Evolutionary conservation across 306 rosid species (phyloP).

Genomic region (Prunus padus): DNA sequence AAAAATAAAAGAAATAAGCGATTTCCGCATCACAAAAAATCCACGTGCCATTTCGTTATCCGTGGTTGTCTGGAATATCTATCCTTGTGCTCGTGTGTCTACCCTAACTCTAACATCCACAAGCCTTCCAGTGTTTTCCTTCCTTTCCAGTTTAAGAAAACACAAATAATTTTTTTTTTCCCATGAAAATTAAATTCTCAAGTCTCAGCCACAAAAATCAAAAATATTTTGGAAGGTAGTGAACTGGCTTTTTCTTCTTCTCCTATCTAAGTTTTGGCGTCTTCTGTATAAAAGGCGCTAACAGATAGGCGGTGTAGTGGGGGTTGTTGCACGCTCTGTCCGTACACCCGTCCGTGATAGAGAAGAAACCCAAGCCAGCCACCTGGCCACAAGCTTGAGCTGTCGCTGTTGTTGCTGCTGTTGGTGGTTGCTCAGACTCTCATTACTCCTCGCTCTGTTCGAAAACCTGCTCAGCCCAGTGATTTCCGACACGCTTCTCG

Average conservation of each 20-base stretch:
- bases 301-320: background rate
- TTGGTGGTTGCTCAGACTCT: background rate
- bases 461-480: constrained; percentile 65
- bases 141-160: background rate
- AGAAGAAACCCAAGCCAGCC: constrained; percentile 56
- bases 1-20: background rate
- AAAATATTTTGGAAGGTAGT: constrained; percentile 1
- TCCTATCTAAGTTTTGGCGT: background rate
- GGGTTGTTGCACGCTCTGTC: constrained; percentile 2
- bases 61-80: constrained; percentile 15
- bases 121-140: background rate
- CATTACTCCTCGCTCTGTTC: constrained; percentile 19
- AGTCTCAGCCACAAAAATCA: background rate
- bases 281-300: background rate
- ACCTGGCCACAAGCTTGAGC: constrained; percentile 37
- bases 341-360: constrained; percentile 33
- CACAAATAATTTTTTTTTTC: no score
- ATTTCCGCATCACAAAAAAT: background rate
- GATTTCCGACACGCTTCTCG: constrained; percentile 79
- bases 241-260: background rate
- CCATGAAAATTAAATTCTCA: background rate
- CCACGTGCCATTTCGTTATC: constrained; percentile 13
- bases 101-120: background rate
- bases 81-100: constrained; percentile 4
- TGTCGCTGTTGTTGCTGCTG: constrained; percentile 28